phyloP scores from a whole-genome alignment of 1,139 yeast species.

The Pichia sp. region DNA sequence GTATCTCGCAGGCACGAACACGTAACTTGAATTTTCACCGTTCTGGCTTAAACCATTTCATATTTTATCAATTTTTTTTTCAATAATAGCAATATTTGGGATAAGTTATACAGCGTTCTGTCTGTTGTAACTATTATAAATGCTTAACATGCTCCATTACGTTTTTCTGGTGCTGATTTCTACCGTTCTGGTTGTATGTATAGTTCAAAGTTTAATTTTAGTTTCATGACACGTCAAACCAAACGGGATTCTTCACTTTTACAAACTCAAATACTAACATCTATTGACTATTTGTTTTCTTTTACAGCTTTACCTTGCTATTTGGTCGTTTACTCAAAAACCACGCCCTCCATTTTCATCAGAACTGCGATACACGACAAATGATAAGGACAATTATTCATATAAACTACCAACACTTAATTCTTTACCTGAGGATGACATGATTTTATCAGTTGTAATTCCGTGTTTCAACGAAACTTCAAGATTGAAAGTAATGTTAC shows the following conservation, averaged over 20 bases:
- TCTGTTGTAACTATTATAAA: not conserved
- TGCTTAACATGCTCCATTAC: not conserved
- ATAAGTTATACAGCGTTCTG: not conserved
- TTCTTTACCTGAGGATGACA: slow-evolving; percentile 23
- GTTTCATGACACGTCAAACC: not conserved
- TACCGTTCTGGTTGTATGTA: not conserved
- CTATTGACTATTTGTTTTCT: not conserved
- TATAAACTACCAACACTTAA: slow-evolving; percentile 19
- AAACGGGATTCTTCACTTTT: not conserved
- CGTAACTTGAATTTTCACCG: not conserved
- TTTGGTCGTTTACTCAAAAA: slow-evolving; percentile 50
- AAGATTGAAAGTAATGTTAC: slow-evolving; percentile 68
- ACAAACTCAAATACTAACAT: slow-evolving; percentile 9
- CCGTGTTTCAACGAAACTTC: slow-evolving; percentile 88
- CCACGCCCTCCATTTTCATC: slow-evolving; percentile 52
- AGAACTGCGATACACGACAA: slow-evolving; percentile 46
- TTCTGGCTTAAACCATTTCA: not conserved
- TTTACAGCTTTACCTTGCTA: slow-evolving; percentile 34
- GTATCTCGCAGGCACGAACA: not conserved
- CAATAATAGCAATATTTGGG: not conserved
- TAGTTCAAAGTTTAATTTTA: not conserved
- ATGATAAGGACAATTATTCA: slow-evolving; percentile 21
- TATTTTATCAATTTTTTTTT: not conserved
- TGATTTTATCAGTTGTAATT: slow-evolving; percentile 67
- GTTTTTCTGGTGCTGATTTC: not conserved